Evolutionary conservation across 768 basidiomycete genomes (phyloP), one percentile per base, ranked within the genome.

Genomic region (Boletus rufocinnamomeus): DNA sequence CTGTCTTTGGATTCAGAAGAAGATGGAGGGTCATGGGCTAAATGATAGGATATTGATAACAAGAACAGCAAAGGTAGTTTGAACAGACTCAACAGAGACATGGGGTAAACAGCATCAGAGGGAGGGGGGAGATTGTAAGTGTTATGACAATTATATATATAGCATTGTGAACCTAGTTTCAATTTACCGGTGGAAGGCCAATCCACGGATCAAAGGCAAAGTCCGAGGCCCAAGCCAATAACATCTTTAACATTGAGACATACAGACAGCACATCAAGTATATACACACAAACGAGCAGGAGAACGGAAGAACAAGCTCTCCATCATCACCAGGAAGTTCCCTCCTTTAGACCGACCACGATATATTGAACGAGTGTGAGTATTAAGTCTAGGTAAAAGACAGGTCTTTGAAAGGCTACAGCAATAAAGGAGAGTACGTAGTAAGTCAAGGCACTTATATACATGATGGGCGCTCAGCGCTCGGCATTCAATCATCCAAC

Each of bases 71-170:
- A 27, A 7, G 57, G 28, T 0, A 65, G 6, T 10, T 65, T 59
- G 43, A 54, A 8, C 14, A 62, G 0, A 0, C 65, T 59, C 38
- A 54, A 8, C 14, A 62, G 0, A 0, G 63, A 56, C 63, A 65
- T 65, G 35, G 35, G 34, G 44, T 50, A 4, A 7, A 6, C 3
- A 13, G 37, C 11, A 5, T 2, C 4, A 17, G 32, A 23, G 34
- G 28, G 17, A n/a, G 10, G 17, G n/a, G 6, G 28, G 53, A 13
- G 0, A 2, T 16, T 5, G 9, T 11, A 6, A 1, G 17, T 28
- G 6, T 37, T 28, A 2, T 28, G 14, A 21, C 10, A 19, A 27
- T 54, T 7, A 14, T 19, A 28, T 11, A 14, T 34, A 32, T 25
- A 58, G 35, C n/a, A 25, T 38, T 25, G 35, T n/a, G 27, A n/a